Percentiles rank a stretch among this genome's conserved stretches.
These are phyloP conservation scores for Alternaria arborescens DNA, from an alignment of 2,329 filamentous ascomycete genomes.

Conservation along the genomic window DNA sequence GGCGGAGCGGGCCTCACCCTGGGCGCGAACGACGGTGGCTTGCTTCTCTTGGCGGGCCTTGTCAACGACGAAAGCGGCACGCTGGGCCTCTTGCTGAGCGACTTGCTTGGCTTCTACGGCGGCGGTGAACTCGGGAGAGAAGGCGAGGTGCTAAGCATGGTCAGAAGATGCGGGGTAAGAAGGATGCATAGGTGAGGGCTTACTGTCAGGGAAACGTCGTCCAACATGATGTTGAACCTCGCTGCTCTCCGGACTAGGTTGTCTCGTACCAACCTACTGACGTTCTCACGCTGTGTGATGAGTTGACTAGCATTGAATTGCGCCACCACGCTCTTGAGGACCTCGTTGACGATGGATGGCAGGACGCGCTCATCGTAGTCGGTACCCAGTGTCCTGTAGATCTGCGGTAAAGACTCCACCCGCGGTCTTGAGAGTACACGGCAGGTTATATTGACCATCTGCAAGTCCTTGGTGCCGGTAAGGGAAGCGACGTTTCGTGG, in stretches of 20 bases:
- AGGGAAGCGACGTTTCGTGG: conserved; percentile 95
- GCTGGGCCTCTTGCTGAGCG: conserved; percentile 89
- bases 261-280: conserved; percentile 88
- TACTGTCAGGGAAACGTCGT: conserved; percentile 97
- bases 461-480: conserved; percentile 97
- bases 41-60: conserved; percentile 99
- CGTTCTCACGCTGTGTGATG: conserved; percentile 98
- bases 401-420: conserved; percentile 88
- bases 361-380: conserved; percentile 99
- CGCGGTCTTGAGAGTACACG: conserved; percentile 95
- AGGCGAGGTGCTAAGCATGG: conserved; percentile 66
- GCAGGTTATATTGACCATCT: conserved; percentile 99
- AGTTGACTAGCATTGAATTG: conserved; percentile 99
- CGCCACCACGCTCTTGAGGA: conserved; percentile 96
- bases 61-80: conserved; percentile 97
- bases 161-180: conserved; percentile 29
- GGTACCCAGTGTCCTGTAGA: conserved; percentile 92
- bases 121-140: conserved; percentile 74
- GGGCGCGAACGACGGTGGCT: conserved; percentile 95
- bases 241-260: conserved; percentile 91
- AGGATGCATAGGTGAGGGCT: conserved; percentile 36
- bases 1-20: conserved; percentile 97
- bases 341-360: conserved; percentile 98
- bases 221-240: conserved; percentile 95
- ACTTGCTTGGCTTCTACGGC: conserved; percentile 76